phyloP scores from a whole-genome alignment of 805 yeast genomes.

The Saccharomycopsis lassenensis region DNA sequence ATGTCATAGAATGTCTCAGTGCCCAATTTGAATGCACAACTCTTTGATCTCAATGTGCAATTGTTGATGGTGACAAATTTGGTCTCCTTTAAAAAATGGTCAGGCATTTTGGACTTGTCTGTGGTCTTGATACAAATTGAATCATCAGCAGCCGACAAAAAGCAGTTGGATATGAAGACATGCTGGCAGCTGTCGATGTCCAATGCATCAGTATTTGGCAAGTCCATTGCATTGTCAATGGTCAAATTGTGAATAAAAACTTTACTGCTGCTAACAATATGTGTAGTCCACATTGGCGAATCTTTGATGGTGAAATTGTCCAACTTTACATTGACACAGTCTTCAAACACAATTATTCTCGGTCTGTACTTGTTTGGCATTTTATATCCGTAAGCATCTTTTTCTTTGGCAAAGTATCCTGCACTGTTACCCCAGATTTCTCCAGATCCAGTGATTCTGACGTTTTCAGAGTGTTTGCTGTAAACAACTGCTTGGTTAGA shows the following conservation, averaged over 20 bases:
- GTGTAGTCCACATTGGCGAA: constrained; percentile 16
- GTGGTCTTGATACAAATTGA: constrained; percentile 15
- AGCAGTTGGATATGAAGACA: constrained; percentile 8
- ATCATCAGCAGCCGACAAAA: constrained; percentile 13
- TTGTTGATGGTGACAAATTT: constrained; percentile 2
- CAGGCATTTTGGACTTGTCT: constrained; percentile 1
- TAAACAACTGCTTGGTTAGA: constrained; percentile 7
- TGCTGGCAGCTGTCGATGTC: constrained; percentile 14
- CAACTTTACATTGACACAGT: constrained; percentile 4
- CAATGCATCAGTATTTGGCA: constrained; percentile 15
- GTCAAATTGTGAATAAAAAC: constrained; percentile 3
- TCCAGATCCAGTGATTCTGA: constrained; percentile 8
- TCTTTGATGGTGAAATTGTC: constrained; percentile 5
- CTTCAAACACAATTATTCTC: constrained; percentile 10
- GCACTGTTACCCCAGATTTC: constrained; percentile 7
- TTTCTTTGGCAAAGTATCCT: constrained; percentile 4
- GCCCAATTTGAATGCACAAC: constrained; percentile 14
- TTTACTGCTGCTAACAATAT: constrained; percentile 5
- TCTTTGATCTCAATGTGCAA: constrained; percentile 8
- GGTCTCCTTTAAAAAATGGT: constrained; percentile 2
- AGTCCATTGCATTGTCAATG: constrained; percentile 12
- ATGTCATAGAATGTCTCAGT: constrained; percentile 13
- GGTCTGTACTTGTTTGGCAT: constrained; percentile 7
- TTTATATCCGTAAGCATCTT: constrained; percentile 6
- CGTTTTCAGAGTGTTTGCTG: constrained; percentile 1